These are phyloP conservation scores for Dactylis glomerata DNA, from an alignment of 176 grass and related monocot genomes.

Conservation along the genomic window DNA sequence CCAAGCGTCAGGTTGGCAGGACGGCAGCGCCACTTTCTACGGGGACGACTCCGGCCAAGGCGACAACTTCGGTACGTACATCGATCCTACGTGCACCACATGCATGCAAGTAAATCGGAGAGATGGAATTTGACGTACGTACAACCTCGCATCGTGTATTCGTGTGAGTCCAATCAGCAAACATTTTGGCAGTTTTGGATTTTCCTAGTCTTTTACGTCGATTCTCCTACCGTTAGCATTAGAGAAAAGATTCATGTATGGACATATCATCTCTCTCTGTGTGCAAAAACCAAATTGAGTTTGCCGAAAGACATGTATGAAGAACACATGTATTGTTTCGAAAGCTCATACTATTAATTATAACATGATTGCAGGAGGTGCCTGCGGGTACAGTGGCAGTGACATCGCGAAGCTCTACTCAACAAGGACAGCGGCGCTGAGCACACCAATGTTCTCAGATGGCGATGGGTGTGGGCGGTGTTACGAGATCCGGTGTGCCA, in stretches of 20 bases:
- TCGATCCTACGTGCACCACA: background rate
- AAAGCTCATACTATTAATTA: background rate
- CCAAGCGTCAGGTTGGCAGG: background rate
- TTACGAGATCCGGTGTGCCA: conserved; percentile 55
- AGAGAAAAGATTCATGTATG: too few relatives aligned
- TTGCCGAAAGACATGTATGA: background rate
- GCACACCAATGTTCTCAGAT: conserved; percentile 59
- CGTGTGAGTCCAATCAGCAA: too few relatives aligned
- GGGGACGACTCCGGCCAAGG: conserved; percentile 43
- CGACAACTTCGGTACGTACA: conserved; percentile 43
- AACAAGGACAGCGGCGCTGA: conserved; percentile 67
- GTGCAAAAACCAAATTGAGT: background rate
- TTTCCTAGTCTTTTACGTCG: too few relatives aligned
- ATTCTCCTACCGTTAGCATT: too few relatives aligned
- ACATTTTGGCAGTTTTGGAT: too few relatives aligned
- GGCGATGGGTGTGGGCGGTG: conserved; percentile 47
- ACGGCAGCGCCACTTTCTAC: conserved; percentile 70
- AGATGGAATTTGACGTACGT: too few relatives aligned
- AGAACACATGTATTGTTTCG: background rate
- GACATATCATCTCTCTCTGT: too few relatives aligned
- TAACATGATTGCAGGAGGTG: conserved; percentile 19
- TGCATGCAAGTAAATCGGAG: too few relatives aligned
- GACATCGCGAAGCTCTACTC: conserved; percentile 41
- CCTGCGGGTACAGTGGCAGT: conserved; percentile 18
- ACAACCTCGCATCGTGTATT: too few relatives aligned